phyloP scores from a whole-genome alignment of 2,329 filamentous ascomycete genomes.

The Penicillium concentricum region DNA sequence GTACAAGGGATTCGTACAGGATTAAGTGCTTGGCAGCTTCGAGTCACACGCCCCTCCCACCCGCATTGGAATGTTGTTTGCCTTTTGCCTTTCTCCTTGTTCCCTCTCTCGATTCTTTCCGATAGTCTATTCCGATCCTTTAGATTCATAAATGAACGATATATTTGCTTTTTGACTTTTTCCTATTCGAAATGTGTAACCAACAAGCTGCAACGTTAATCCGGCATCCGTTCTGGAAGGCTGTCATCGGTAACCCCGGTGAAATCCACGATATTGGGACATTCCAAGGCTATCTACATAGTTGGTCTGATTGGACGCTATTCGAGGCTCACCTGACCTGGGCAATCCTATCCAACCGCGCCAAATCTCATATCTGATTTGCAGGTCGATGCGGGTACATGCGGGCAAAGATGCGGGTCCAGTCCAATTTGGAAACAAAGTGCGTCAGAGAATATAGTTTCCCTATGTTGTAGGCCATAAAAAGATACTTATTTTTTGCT shows the following conservation, averaged over 20 bases:
- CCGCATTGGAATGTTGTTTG: background rate
- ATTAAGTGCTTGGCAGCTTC: no score
- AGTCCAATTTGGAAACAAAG: background rate
- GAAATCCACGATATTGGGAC: no score
- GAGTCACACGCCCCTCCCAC: background rate
- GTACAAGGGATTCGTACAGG: no score
- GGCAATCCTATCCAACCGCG: background rate
- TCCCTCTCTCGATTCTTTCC: background rate
- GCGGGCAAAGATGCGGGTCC: background rate
- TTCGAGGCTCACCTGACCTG: background rate
- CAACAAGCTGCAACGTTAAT: background rate
- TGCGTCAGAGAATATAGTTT: no score
- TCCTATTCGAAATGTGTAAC: background rate
- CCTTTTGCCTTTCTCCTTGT: background rate
- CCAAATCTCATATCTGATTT: background rate
- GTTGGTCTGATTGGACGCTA: no score
- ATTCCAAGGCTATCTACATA: background rate
- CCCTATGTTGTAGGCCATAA: no score
- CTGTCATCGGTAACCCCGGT: background rate
- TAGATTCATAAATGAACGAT: background rate
- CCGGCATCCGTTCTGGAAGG: background rate
- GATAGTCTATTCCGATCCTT: background rate
- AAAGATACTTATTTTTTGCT: no score
- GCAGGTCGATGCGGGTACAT: background rate
- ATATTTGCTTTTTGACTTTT: background rate